A percentile compares a stretch with the other conserved stretches of the same genome.
These are phyloP conservation scores for Beta vulgaris DNA, from an alignment of 148 eudicot genomes.

Conservation along the genomic window DNA sequence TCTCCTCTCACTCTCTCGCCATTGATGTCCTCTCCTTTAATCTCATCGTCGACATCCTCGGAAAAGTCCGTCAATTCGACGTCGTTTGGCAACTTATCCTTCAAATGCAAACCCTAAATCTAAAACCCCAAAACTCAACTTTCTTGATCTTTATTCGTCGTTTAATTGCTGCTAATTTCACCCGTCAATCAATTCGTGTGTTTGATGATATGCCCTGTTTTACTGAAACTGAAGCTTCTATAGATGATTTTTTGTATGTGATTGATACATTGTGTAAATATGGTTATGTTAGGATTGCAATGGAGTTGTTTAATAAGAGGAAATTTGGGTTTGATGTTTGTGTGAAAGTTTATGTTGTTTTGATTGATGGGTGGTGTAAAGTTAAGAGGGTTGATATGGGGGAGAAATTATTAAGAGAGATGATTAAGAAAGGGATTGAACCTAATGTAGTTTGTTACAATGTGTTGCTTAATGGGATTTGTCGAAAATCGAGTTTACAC, in stretches of 20 bases:
- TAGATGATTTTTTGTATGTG: constrained; percentile 44
- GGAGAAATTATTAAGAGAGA: constrained; percentile 67
- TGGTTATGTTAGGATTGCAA: constrained; percentile 63
- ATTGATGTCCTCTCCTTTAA: constrained; percentile 45
- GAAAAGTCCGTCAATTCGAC: constrained; percentile 76
- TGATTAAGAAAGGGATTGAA: constrained; percentile 68
- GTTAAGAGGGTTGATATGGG: constrained; percentile 56
- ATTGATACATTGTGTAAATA: constrained; percentile 89
- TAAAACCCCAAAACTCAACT: constrained; percentile 47
- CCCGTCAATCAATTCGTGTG: constrained; percentile 71
- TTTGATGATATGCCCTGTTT: constrained; percentile 77
- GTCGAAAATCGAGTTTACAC: constrained; percentile 81
- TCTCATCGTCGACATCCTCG: constrained; percentile 56
- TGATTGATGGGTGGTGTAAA: constrained; percentile 92
- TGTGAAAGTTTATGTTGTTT: constrained; percentile 61
- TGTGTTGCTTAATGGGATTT: constrained; percentile 77
- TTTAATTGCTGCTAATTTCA: constrained; percentile 60
- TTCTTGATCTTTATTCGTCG: constrained; percentile 61
- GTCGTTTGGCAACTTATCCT: constrained; percentile 73
- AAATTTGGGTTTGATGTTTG: constrained; percentile 41
- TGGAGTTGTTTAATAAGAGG: constrained; percentile 72
- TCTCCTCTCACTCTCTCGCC: constrained; percentile 23
- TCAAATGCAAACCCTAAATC: constrained; percentile 42
- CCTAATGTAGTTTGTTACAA: constrained; percentile 80
- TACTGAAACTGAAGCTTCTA: constrained; percentile 21